phyloP scores from a whole-genome alignment of 495 filamentous ascomycete species.

The Margaritispora aquatica region DNA sequence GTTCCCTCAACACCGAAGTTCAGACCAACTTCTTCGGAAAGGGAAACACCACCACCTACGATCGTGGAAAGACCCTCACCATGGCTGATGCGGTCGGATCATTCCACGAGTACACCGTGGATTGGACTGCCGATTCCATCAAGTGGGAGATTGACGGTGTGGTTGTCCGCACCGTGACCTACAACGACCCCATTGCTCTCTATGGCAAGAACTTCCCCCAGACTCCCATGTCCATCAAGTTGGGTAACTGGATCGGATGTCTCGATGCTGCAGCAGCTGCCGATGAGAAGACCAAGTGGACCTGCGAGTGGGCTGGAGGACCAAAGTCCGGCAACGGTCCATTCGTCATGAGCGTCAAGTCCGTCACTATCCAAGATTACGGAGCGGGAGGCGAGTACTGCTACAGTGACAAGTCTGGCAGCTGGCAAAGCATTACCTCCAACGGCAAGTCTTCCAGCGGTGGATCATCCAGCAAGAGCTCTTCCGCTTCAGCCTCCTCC shows the following conservation, averaged over 20 bases:
- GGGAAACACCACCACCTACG: slow-evolving; percentile 66
- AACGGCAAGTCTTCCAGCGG: not conserved
- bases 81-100: slow-evolving; percentile 56
- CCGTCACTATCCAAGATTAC: slow-evolving; percentile 76
- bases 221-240: slow-evolving; percentile 80
- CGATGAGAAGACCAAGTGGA: slow-evolving; percentile 62
- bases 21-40: slow-evolving; percentile 96
- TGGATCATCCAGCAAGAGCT: not conserved
- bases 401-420: slow-evolving; percentile 70
- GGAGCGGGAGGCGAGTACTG: slow-evolving; percentile 75
- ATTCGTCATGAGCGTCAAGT: slow-evolving; percentile 78
- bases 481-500: not conserved
- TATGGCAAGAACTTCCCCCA: slow-evolving; percentile 75
- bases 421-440: slow-evolving; percentile 67
- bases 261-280: slow-evolving; percentile 49
- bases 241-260: slow-evolving; percentile 64
- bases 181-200: slow-evolving; percentile 42
- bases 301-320: slow-evolving; percentile 84
- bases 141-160: slow-evolving; percentile 76
- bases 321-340: slow-evolving; percentile 72
- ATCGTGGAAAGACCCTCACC: slow-evolving; percentile 65
- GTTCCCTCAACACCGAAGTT: slow-evolving; percentile 54
- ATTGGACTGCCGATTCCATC: slow-evolving; percentile 73
- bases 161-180: slow-evolving; percentile 60
- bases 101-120: slow-evolving; percentile 85